phyloP scores from a whole-genome alignment of 2,329 filamentous ascomycete genomes.

The Massarina eburnea region DNA sequence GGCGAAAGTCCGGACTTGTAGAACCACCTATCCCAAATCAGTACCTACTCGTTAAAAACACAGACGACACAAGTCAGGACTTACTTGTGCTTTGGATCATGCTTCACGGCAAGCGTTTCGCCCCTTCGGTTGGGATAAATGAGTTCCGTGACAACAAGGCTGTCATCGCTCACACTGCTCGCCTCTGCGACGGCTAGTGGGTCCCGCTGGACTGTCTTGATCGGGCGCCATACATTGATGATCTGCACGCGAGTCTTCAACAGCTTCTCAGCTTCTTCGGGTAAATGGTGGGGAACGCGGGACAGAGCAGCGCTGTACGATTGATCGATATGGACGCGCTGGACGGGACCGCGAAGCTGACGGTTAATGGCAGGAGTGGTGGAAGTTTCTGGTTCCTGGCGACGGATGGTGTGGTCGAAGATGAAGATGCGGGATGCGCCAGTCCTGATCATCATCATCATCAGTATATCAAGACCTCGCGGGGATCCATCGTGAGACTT shows the following conservation, averaged over 20 bases:
- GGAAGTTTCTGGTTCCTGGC: conserved; percentile 30
- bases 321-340: conserved; percentile 62
- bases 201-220: conserved; percentile 34
- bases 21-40: conserved; percentile 28
- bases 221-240: conserved; percentile 42
- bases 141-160: conserved; percentile 27
- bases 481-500: conserved; percentile 16
- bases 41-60: neutral
- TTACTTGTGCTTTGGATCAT: conserved; percentile 28
- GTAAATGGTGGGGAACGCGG: conserved; percentile 33
- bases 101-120: conserved; percentile 31
- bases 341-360: conserved; percentile 48
- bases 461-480: neutral
- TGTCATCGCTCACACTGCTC: conserved; percentile 28
- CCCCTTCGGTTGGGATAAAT: conserved; percentile 35
- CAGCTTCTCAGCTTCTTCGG: conserved; percentile 33
- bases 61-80: conserved; percentile 4
- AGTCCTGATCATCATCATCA: conserved; percentile 51
- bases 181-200: conserved; percentile 37
- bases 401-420: conserved; percentile 65
- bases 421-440: conserved; percentile 60
- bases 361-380: conserved; percentile 20
- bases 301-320: conserved; percentile 44
- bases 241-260: conserved; percentile 34
- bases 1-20: conserved; percentile 32